Conservation (phyloP, 2,329 filamentous ascomycete genomes). For the Diaporthe caulivora region DNA sequence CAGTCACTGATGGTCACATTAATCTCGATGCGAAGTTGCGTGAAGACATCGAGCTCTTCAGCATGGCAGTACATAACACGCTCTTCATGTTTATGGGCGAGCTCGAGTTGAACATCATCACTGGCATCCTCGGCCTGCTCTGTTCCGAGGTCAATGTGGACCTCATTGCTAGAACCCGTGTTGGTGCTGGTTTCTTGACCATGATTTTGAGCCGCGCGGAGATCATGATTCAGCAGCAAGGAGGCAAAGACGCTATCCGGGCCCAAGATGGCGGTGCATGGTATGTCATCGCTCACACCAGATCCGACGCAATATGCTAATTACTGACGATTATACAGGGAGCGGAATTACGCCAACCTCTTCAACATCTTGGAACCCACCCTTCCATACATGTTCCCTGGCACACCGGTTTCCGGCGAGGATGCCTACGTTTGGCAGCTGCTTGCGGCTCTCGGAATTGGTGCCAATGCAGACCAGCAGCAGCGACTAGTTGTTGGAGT, state of each 20-base stretch:
- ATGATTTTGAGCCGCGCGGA: slow-evolving; percentile 95
- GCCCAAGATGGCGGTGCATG: slow-evolving; percentile 59
- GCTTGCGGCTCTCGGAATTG: slow-evolving; percentile 93
- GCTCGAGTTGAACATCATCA: slow-evolving; percentile 89
- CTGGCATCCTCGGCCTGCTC: slow-evolving; percentile 88
- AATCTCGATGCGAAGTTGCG: slow-evolving; percentile 80
- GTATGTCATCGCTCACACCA: slow-evolving; percentile 57
- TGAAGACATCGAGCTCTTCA: slow-evolving; percentile 94
- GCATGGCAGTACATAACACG: slow-evolving; percentile 87
- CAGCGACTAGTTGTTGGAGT: slow-evolving; percentile 94
- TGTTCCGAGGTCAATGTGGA: slow-evolving; percentile 83
- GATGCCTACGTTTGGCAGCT: slow-evolving; percentile 99
- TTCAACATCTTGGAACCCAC: slow-evolving; percentile 90
- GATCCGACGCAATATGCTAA: slow-evolving; percentile 47
- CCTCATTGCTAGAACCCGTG: slow-evolving; percentile 85
- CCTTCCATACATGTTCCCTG: slow-evolving; percentile 89
- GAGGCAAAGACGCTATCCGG: slow-evolving; percentile 58
- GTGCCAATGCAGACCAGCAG: slow-evolving; percentile 93
- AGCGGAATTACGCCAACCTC: slow-evolving; percentile 83
- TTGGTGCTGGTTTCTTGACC: slow-evolving; percentile 90
- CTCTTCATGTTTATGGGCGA: slow-evolving; percentile 93
- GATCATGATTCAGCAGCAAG: slow-evolving; percentile 85
- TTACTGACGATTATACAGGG: slow-evolving; percentile 61
- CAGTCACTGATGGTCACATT: slow-evolving; percentile 79
- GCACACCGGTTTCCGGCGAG: slow-evolving; percentile 88